A percentile compares a stretch with the other conserved stretches of the same genome.
Evolutionary conservation across 2,329 filamentous ascomycete species (phyloP).

Genomic region (Alternaria sp.): DNA sequence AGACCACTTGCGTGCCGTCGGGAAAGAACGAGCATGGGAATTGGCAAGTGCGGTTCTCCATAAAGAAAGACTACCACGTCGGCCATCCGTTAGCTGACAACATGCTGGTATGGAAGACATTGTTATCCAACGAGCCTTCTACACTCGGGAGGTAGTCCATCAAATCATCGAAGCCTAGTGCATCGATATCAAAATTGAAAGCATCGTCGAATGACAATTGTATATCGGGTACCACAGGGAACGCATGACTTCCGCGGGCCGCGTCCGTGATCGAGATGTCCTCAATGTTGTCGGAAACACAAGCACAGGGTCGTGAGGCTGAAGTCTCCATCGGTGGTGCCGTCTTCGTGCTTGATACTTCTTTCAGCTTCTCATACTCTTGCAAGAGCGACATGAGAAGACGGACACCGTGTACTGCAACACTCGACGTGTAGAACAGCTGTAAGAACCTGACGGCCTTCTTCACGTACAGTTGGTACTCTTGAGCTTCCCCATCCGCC

Average conservation of each 20-base stretch:
- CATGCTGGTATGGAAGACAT: slow-evolving; percentile 33
- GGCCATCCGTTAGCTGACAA: not conserved
- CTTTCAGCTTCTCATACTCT: slow-evolving; percentile 35
- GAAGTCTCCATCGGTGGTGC: slow-evolving; percentile 1
- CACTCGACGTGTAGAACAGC: slow-evolving; percentile 10
- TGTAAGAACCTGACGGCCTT: slow-evolving; percentile 46
- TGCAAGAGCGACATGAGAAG: slow-evolving; percentile 49
- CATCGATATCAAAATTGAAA: slow-evolving; percentile 38
- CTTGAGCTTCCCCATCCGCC: slow-evolving; percentile 31
- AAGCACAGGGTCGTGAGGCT: not conserved
- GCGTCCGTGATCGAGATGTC: slow-evolving; percentile 20
- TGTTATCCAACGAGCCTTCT: slow-evolving; percentile 34
- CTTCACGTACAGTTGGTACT: slow-evolving; percentile 40
- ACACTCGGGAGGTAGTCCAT: slow-evolving; percentile 31
- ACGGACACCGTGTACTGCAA: slow-evolving; percentile 51
- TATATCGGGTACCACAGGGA: slow-evolving; percentile 8
- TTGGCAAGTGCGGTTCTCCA: not conserved
- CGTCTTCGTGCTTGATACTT: slow-evolving; percentile 13
- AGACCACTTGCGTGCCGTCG: not conserved
- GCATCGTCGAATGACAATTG: slow-evolving; percentile 23
- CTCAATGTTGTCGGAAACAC: slow-evolving; percentile 14
- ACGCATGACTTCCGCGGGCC: not conserved
- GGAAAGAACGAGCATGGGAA: not conserved
- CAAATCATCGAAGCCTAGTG: slow-evolving; percentile 35
- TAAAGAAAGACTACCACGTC: not conserved